Evolutionary conservation across 768 basidiomycete genomes (phyloP), one percentile per base, ranked within the genome.

Genomic region (Xerocomus potaroensis): DNA sequence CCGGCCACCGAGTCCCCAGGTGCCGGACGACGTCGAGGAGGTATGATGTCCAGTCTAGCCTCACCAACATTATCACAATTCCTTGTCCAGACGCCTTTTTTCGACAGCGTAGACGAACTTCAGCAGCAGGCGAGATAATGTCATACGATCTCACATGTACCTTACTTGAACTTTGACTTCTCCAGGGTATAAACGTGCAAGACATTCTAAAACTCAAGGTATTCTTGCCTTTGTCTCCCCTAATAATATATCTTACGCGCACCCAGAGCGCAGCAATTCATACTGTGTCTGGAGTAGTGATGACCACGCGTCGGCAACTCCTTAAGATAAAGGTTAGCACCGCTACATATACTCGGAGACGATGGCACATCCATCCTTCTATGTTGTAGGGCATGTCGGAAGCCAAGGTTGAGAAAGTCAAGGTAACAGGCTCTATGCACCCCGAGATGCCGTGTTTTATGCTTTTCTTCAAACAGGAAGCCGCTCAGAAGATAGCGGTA

Each of bases 361-460:
- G 24, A 34, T 11, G 4, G 18, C 48, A 16, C 29, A 29, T 29
- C n/a, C n/a, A 53, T 36, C 34, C 4, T 32, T 48, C 49, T 9
- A 8, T 47, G 15, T 46, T 5, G 22, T 50, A 94, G 91, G 94
- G 94, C 34, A 84, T 95, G 77, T 93, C 93, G 3, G 94, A 96
- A 57, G 88, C 94, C 1, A 98, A 98, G 64, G 92, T 98, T 2
- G 94, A 98, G 61, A 98, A 98, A 65, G 89, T 97, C 58, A 95
- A 95, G 73, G 91, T 79, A 47, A 33, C 34, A 33, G 62, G 45
- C 47, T 52, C 47, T 50, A 60, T 48, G 56, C 56, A 44, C 22
- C 29, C 30, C 9, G 19, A 23, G 14, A 27, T 3, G 18, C 24
- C 15, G 8, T 9, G 21, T 4, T 26, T 49, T 8, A 45, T 41